phyloP scores from a whole-genome alignment of 371 early-diverging fungal genomes.

The Circinella umbellata region DNA sequence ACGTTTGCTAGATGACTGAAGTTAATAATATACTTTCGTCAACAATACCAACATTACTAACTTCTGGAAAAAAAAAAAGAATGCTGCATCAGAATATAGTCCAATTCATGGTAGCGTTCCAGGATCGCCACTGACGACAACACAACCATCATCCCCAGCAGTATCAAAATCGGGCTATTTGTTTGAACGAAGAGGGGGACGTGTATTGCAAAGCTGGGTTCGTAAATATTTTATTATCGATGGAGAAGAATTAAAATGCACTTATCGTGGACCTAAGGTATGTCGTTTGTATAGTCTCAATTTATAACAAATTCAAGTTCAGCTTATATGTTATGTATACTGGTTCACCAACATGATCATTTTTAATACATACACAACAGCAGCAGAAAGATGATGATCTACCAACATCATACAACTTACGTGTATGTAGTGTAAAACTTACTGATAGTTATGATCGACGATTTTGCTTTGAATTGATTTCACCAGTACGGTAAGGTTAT shows the following conservation, averaged over 20 bases:
- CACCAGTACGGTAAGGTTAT: slow-evolving; percentile 68
- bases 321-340: not conserved
- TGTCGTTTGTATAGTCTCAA: not conserved
- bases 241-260: slow-evolving; percentile 64
- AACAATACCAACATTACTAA: not conserved
- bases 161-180: slow-evolving; percentile 73
- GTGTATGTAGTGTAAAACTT: slow-evolving; percentile 80
- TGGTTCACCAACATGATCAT: not conserved
- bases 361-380: slow-evolving; percentile 1
- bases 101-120: slow-evolving; percentile 28
- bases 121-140: not conserved
- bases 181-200: slow-evolving; percentile 71
- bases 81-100: slow-evolving; percentile 33
- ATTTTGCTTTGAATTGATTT: slow-evolving; percentile 86
- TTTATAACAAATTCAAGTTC: not conserved
- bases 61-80: slow-evolving; percentile 12
- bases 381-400: slow-evolving; percentile 46
- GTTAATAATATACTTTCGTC: no score
- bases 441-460: slow-evolving; percentile 73
- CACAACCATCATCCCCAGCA: not conserved
- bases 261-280: slow-evolving; percentile 56
- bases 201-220: slow-evolving; percentile 76
- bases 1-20: not conserved
- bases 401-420: slow-evolving; percentile 60
- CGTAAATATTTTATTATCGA: slow-evolving; percentile 76